Evolutionary conservation across 495 filamentous ascomycete species (phyloP), one percentile per base, ranked within the genome.

Genomic region (Annulohypoxylon bovei): DNA sequence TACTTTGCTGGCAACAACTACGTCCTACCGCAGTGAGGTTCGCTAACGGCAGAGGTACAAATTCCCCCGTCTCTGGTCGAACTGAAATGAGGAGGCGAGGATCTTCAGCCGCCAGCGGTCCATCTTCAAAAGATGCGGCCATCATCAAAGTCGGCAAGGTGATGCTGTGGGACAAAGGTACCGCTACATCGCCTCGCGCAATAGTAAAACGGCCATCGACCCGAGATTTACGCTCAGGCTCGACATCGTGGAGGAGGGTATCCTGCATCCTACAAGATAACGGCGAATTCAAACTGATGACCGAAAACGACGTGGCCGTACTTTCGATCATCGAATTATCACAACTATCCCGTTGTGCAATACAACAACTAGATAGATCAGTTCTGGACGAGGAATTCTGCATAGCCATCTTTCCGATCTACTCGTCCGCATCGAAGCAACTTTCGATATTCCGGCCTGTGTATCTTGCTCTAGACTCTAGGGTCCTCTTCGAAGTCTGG

Each of bases 111-210:
- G 64, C 79, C 53, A 65, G 75, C 46, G 22, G 80, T 56, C 47
- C 70, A 39, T 59, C 69, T 16, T 83, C 86, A 12, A 94, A 91
- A 73, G 92, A 94, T 61, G 87, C 89, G 11, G 88, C 93, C 35
- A 97, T 98, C 65, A 99, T 98, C 81, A 99, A 99, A 77, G 92
- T 98, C 55, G 96, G 94, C 40, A 97, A 94, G 76, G 91, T 98
- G 83, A 87, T 94, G 68, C 87, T 94, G 32, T 98, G 94, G 94
- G 91, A 97, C 75, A 91, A 86, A 70, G 86, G 85, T 18, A 78
- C 79, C 2, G 86, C 82, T 72, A 83, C 79, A 63, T 87, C 80
- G 52, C 86, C 80, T 62, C 82, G 82, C 71, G 81, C 83, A 71
- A 87, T 85, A 72, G 82, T 82, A 49, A 80, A 80, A 63, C 80